A percentile compares a stretch with the other conserved stretches of the same genome.
Conservation (phyloP, 2,329 filamentous ascomycete species). For the Drechmeria coniospora region DNA sequence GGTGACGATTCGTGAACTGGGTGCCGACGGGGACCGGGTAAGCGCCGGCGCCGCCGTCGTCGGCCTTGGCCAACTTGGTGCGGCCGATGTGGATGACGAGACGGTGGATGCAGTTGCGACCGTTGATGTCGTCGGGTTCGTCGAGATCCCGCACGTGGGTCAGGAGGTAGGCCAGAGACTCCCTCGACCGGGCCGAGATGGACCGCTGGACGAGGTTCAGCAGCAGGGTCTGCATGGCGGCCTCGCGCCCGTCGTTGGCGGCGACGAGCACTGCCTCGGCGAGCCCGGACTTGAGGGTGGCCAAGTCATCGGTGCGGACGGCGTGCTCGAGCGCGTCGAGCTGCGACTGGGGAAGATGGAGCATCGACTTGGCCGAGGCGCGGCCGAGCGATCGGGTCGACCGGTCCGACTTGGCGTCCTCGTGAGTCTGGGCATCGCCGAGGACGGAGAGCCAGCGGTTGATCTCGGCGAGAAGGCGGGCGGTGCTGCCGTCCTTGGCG, state of each 20-base stretch:
- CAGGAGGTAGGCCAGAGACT: constrained; percentile 58
- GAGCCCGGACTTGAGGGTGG: constrained; percentile 39
- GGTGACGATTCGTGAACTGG: constrained; percentile 52
- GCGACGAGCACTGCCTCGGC: constrained; percentile 44
- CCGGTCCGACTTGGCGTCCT: constrained; percentile 60
- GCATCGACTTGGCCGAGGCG: constrained; percentile 57
- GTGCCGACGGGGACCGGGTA: constrained; percentile 31
- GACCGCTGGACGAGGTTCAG: constrained; percentile 65
- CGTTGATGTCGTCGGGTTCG: constrained; percentile 84
- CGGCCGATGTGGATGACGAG: constrained; percentile 85
- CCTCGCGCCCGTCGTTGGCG: constrained; percentile 27
- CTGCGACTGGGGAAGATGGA: constrained; percentile 53
- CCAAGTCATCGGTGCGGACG: constrained; percentile 52
- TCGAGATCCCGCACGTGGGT: constrained; percentile 55
- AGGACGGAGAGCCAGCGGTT: constrained; percentile 85
- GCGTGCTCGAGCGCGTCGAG: constrained; percentile 60
- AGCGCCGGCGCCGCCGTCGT: constrained; percentile 37
- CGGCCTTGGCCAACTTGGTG: constrained; percentile 35
- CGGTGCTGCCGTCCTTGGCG: constrained; percentile 50
- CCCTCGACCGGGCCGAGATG: constrained; percentile 53
- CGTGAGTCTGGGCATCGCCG: constrained; percentile 58
- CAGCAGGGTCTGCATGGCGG: constrained; percentile 47
- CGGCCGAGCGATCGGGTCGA: constrained; percentile 65
- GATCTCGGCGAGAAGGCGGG: constrained; percentile 42
- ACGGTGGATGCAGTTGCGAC: constrained; percentile 83